phyloP scores from a whole-genome alignment of 2,329 filamentous ascomycete species.

The Colletotrichum sp. region DNA sequence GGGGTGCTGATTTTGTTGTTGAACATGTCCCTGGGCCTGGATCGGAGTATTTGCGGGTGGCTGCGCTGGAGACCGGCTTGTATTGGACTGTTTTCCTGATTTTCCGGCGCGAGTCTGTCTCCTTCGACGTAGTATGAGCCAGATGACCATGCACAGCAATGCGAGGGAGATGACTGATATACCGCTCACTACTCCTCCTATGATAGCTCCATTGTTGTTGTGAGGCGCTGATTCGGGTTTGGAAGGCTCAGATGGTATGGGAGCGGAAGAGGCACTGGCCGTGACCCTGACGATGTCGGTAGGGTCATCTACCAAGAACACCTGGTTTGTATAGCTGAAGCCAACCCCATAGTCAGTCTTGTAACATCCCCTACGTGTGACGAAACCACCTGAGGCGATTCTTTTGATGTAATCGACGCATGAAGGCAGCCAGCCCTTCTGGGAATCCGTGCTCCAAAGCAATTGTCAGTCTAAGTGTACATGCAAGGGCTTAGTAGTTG shows the following conservation, averaged over 20 bases:
- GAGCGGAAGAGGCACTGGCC: neutral
- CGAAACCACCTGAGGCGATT: neutral
- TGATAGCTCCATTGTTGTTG: neutral
- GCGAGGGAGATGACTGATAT: neutral
- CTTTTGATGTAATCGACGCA: neutral
- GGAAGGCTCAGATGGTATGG: neutral
- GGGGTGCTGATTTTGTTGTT: neutral
- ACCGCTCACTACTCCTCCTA: neutral
- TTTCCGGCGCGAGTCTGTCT: neutral
- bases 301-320: neutral
- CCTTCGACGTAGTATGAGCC: neutral
- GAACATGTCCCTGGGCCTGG: neutral
- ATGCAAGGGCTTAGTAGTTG: fast-evolving
- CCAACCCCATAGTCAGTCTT: neutral
- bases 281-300: neutral
- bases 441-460: neutral
- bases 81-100: neutral
- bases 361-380: neutral
- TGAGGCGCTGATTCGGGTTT: neutral
- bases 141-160: neutral
- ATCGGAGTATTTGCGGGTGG: neutral
- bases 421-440: neutral
- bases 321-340: neutral
- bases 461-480: neutral
- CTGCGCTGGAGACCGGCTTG: neutral